A percentile compares a stretch with the other conserved stretches of the same genome.
Conservation (phyloP, 805 yeast species). For the Ogataea trehaloabstinens region DNA sequence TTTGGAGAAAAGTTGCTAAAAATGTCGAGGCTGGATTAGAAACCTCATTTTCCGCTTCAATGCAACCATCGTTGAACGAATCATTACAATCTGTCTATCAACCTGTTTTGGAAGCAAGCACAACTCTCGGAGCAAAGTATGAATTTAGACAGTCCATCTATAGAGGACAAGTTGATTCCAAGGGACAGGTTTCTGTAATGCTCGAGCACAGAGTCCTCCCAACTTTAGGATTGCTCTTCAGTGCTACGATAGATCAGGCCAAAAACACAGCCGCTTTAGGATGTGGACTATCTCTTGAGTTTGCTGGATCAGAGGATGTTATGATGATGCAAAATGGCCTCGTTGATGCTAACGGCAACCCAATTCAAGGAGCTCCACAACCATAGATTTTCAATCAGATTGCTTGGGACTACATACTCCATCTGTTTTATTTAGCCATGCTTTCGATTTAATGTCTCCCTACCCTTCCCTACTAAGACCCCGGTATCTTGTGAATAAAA, state of each 20-base stretch:
- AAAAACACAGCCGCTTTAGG: conserved; percentile 81
- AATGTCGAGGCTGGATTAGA: conserved; percentile 94
- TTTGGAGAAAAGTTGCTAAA: conserved; percentile 91
- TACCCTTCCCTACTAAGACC: too few species aligned
- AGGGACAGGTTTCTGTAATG: conserved; percentile 87
- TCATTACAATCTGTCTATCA: conserved; percentile 77
- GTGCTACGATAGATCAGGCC: conserved; percentile 88
- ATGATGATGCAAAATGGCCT: conserved; percentile 89
- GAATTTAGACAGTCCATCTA: conserved; percentile 95
- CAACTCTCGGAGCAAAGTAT: conserved; percentile 95
- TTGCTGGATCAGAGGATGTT: conserved; percentile 90
- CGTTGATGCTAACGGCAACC: conserved; percentile 80
- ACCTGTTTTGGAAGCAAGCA: conserved; percentile 84
- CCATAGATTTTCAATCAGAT: conserved; percentile 26
- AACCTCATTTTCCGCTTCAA: conserved; percentile 74
- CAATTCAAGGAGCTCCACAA: conserved; percentile 74
- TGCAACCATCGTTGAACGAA: conserved; percentile 74
- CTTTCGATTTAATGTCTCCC: background rate
- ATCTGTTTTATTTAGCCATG: background rate
- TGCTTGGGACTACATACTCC: conserved; percentile 63
- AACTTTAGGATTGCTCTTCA: conserved; percentile 79
- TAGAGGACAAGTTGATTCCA: conserved; percentile 91
- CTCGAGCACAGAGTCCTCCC: conserved; percentile 93
- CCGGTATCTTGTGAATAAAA: too few species aligned
- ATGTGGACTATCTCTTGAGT: conserved; percentile 92